phyloP scores from a whole-genome alignment of 805 yeast genomes.

The Candida sanyiensis region DNA sequence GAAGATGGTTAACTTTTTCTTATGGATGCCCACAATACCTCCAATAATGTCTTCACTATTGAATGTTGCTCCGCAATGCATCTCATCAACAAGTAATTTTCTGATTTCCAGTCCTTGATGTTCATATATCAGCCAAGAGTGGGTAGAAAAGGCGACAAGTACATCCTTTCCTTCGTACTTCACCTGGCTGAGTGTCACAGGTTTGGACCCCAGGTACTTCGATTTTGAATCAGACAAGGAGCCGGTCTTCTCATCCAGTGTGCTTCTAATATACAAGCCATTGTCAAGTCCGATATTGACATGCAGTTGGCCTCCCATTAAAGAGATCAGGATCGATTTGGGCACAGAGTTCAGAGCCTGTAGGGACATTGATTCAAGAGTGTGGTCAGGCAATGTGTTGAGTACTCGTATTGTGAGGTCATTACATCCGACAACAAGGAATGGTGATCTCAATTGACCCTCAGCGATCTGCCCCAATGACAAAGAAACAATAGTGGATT shows the following conservation, averaged over 20 bases:
- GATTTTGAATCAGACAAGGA: conserved; percentile 56
- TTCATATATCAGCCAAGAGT: conserved; percentile 31
- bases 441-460: conserved; percentile 45
- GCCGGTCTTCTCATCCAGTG: conserved; percentile 55
- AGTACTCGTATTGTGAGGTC: conserved; percentile 67
- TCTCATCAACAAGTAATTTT: conserved; percentile 26
- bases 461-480: conserved; percentile 43
- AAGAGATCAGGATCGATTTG: conserved; percentile 32
- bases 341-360: conserved; percentile 57
- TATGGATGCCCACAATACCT: conserved; percentile 61
- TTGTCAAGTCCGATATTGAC: conserved; percentile 79
- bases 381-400: conserved; percentile 52
- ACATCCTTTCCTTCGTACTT: conserved; percentile 15
- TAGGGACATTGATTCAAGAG: conserved; percentile 54
- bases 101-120: conserved; percentile 22
- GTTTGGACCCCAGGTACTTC: conserved; percentile 67
- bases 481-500: conserved; percentile 42
- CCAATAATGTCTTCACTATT: conserved; percentile 54
- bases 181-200: conserved; percentile 41
- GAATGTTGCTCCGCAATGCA: conserved; percentile 47
- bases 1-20: conserved; percentile 48
- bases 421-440: conserved; percentile 63
- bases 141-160: conserved; percentile 28
- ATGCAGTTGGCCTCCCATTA: conserved; percentile 23
- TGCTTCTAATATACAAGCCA: conserved; percentile 70